Conservation (phyloP, 495 filamentous ascomycete genomes). For the Xylaria venustula region DNA sequence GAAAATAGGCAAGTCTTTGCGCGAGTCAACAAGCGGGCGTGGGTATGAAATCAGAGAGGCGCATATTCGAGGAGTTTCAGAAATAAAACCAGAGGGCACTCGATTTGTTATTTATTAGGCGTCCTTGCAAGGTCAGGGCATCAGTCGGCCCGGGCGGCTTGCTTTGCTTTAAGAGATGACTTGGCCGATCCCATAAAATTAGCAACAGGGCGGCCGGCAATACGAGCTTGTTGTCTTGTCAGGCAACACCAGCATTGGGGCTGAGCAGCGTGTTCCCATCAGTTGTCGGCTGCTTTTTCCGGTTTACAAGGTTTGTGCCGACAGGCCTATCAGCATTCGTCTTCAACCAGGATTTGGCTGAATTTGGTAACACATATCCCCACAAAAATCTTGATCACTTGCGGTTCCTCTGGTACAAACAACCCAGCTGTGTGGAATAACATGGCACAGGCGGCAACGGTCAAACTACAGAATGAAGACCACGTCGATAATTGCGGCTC, state of each 20-base stretch:
- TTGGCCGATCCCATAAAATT: slow-evolving; percentile 8
- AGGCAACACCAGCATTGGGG: background rate
- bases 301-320: background rate
- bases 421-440: background rate
- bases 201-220: slow-evolving; percentile 5
- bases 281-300: background rate
- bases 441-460: background rate
- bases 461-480: background rate
- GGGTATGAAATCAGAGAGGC: background rate
- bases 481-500: background rate
- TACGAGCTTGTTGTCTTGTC: background rate
- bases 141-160: background rate
- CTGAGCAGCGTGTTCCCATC: background rate
- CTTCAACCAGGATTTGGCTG: background rate
- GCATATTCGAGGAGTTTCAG: background rate
- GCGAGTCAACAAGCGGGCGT: background rate
- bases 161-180: background rate
- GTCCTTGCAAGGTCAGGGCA: background rate
- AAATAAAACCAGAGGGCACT: background rate
- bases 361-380: slow-evolving; percentile 4
- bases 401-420: background rate
- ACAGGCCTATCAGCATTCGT: background rate
- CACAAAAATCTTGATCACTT: background rate
- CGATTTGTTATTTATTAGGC: background rate
- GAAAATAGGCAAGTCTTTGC: too few relatives aligned